A percentile compares a stretch with the other conserved stretches of the same genome.
Evolutionary conservation across 129 eudicot genomes (phyloP).

Genomic region (Lonicera japonica): DNA sequence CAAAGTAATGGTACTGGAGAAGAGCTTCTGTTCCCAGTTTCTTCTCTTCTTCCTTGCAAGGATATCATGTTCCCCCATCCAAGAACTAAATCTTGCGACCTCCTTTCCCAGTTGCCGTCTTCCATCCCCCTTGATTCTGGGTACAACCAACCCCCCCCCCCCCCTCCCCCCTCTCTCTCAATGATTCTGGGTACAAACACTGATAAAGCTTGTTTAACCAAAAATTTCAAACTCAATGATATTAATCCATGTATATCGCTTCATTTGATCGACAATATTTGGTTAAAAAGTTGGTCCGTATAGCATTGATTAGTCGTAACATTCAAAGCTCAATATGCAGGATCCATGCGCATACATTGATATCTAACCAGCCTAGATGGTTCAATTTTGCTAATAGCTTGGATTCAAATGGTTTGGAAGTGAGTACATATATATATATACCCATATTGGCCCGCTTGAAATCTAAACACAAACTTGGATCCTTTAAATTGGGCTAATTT

Average conservation of each 20-base stretch:
- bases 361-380: conserved; percentile 72
- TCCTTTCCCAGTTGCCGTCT: conserved; percentile 68
- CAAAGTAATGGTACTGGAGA: conserved; percentile 23
- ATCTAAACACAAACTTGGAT: background rate
- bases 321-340: conserved; percentile 19
- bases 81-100: conserved; percentile 53
- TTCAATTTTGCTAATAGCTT: conserved; percentile 53
- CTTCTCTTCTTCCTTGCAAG: conserved; percentile 46
- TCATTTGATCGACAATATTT: too few species aligned
- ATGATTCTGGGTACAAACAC: background rate
- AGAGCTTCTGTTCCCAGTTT: conserved; percentile 28
- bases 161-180: conserved; percentile 11
- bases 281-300: background rate
- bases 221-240: too few species aligned
- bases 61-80: conserved; percentile 64
- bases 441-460: background rate
- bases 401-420: conserved; percentile 30
- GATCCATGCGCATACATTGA: conserved; percentile 52
- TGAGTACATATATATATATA: conserved; percentile 6
- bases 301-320: too few species aligned
- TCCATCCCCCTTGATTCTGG: conserved; percentile 70
- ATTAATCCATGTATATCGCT: too few species aligned
- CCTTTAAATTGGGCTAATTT: background rate
- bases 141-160: conserved; percentile 26
- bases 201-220: too few species aligned